Percentiles rank a stretch among this genome's conserved stretches.
Evolutionary conservation across 1,284 basidiomycete species (phyloP).

Genomic region (Irpex sp.): DNA sequence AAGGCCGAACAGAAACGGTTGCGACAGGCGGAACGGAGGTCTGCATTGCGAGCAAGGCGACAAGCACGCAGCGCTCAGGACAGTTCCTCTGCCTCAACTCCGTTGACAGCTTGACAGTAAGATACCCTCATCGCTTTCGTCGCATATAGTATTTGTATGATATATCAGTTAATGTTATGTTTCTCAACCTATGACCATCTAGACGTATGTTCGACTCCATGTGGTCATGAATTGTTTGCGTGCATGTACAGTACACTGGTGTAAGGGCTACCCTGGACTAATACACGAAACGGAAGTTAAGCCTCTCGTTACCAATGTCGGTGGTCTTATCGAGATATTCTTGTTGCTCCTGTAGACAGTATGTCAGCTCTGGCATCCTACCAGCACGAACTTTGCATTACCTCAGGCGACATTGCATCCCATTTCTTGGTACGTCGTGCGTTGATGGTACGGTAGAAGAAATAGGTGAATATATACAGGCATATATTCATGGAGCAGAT

Average conservation of each 20-base stretch:
- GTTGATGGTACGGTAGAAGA: conserved; percentile 57
- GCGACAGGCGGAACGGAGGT: conserved; percentile 42
- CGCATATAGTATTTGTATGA: not conserved
- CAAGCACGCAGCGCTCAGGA: conserved; percentile 5
- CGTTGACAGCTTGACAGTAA: not conserved
- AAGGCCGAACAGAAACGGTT: conserved; percentile 48
- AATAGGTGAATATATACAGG: conserved; percentile 46
- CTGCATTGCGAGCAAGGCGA: conserved; percentile 26
- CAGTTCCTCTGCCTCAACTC: not conserved
- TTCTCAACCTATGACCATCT: not conserved
- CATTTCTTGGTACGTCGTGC: conserved; percentile 46
- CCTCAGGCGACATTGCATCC: conserved; percentile 48
- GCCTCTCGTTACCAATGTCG: conserved; percentile 53
- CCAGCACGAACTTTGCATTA: conserved; percentile 19
- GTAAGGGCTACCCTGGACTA: conserved; percentile 19
- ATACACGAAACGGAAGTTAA: conserved; percentile 61
- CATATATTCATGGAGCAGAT: conserved; percentile 36
- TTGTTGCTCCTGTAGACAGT: conserved; percentile 40
- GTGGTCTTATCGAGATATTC: conserved; percentile 55
- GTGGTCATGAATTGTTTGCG: too few species aligned
- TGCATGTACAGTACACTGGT: too few species aligned
- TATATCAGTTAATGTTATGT: not conserved
- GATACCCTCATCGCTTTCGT: not conserved
- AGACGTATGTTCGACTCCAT: not conserved
- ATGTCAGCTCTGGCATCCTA: not conserved